Percentiles rank a stretch among this genome's conserved stretches.
These are phyloP conservation scores for Gamsiella multidivaricata DNA, from an alignment of 192 early-diverging fungal species.

Conservation along the genomic window DNA sequence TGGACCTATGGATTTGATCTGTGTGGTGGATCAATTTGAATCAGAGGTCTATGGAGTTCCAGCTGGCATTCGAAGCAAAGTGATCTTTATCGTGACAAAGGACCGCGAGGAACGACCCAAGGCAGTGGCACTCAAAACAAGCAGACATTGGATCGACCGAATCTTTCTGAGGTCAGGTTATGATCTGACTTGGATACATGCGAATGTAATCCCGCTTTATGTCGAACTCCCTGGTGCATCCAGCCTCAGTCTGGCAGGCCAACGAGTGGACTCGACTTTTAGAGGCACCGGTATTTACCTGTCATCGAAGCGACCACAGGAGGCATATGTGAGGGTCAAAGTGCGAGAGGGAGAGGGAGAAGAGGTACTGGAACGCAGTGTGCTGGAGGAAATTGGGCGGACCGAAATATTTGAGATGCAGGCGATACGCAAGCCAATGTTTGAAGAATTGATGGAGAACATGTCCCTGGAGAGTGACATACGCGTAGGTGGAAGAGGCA, in stretches of 20 bases:
- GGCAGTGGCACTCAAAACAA: slow-evolving; percentile 26
- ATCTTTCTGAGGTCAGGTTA: slow-evolving; percentile 23
- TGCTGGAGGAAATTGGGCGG: slow-evolving; percentile 28
- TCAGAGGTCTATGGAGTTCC: slow-evolving; percentile 20
- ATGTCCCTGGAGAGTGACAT: slow-evolving; percentile 2
- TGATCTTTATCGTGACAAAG: slow-evolving; percentile 29
- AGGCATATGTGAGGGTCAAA: slow-evolving; percentile 25
- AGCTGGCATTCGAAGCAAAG: slow-evolving; percentile 19
- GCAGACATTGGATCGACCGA: slow-evolving; percentile 38
- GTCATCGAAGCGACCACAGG: slow-evolving; percentile 19
- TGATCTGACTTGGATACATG: slow-evolving; percentile 11
- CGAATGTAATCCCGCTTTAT: slow-evolving; percentile 26
- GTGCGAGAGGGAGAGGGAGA: slow-evolving; percentile 22
- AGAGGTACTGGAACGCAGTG: slow-evolving; percentile 24
- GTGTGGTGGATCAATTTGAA: slow-evolving; percentile 31
- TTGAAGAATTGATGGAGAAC: slow-evolving; percentile 13
- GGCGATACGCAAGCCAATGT: slow-evolving; percentile 30
- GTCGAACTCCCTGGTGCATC: slow-evolving; percentile 7
- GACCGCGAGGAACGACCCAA: slow-evolving; percentile 17
- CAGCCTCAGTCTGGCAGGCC: neutral
- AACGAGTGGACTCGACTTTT: slow-evolving; percentile 1
- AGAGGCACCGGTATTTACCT: neutral
- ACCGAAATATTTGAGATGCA: slow-evolving; percentile 45
- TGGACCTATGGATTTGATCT: slow-evolving; percentile 16
- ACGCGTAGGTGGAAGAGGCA: neutral